Evolutionary conservation across 306 rosid species (phyloP).

Genomic region (Canavalia ensiformis): DNA sequence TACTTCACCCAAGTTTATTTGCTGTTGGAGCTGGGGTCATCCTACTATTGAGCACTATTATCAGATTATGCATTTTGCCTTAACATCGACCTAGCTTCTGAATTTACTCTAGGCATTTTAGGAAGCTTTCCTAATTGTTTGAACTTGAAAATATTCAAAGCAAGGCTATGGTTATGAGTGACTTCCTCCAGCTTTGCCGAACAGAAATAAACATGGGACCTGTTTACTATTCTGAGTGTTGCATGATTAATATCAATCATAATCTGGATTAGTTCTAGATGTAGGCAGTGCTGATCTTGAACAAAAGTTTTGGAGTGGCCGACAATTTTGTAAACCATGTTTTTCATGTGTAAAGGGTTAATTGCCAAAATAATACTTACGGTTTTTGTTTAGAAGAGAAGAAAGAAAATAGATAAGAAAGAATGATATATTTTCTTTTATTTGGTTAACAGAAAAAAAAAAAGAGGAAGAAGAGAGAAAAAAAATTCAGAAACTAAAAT

Average conservation of each 20-base stretch:
- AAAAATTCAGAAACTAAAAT: too few relatives aligned
- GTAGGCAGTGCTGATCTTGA: background rate
- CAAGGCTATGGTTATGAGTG: background rate
- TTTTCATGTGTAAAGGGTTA: too few relatives aligned
- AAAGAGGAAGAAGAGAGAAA: too few relatives aligned
- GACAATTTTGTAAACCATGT: too few relatives aligned
- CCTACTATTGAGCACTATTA: slow-evolving; percentile 20
- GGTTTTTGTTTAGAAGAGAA: too few relatives aligned
- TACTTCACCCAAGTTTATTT: slow-evolving; percentile 29
- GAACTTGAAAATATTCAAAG: slow-evolving; percentile 42
- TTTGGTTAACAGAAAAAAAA: too few relatives aligned
- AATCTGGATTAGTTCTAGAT: slow-evolving; percentile 9
- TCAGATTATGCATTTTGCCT: slow-evolving; percentile 39
- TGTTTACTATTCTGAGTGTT: slow-evolving; percentile 26
- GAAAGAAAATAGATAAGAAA: too few relatives aligned
- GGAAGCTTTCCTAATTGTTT: slow-evolving; percentile 21
- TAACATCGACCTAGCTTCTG: slow-evolving; percentile 20
- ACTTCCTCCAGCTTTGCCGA: slow-evolving; percentile 20
- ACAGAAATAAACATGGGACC: slow-evolving; percentile 27
- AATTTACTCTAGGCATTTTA: slow-evolving; percentile 4
- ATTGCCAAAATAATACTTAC: too few relatives aligned
- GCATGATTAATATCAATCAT: slow-evolving; percentile 5
- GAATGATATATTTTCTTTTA: too few relatives aligned
- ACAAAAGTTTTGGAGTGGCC: too few relatives aligned
- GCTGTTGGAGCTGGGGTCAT: slow-evolving; percentile 35